Evolutionary conservation across 495 filamentous ascomycete genomes (phyloP), one percentile per base, ranked within the genome.

Genomic region (Apodospora peruviana): DNA sequence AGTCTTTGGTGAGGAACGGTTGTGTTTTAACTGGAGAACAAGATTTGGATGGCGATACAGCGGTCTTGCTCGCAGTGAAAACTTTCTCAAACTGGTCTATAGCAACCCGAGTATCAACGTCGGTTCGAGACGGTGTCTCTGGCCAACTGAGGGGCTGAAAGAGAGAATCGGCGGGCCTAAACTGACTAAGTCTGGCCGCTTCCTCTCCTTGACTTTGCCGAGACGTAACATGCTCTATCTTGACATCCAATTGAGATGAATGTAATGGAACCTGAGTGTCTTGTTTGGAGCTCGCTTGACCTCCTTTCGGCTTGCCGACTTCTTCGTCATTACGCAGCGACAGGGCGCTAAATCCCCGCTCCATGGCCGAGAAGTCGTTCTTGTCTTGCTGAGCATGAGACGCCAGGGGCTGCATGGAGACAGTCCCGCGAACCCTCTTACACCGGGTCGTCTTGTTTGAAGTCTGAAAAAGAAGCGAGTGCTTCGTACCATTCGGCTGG

Each of bases 1-100:
- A 87, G 66, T 81, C 70, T 69, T 86, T 90, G 35, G 76, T 84
- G 54, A 95, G 75, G 70, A 77, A 94, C 5, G 53, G 50, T 20
- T 53, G 48, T 25, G 52, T 40, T 50, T 74, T 71, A n/a, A 51
- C 57, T 40, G 73, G 68, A 57, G 73, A 75, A 38, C 44, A 55
- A 22, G 65, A 58, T 43, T 54, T 61, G 45, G 49, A 35, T 0
- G 58, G 55, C 11, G 60, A 66, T 9, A 11, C 11, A 16, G 43
- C 52, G 17, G 38, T 42, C 16, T 45, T 58, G 45, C 19, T 22
- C 2, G 43, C 37, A 20, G 51, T 58, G 48, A 64, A 17, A 3
- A 48, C n/a, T 24, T 55, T 47, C 21, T 46, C 58, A 35, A 53
- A 22, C 23, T 29, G 50, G 44, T 58, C 39, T 43, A 52, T 5